phyloP scores from a whole-genome alignment of 75 land plant genomes.

The Pinus albicaulis region DNA sequence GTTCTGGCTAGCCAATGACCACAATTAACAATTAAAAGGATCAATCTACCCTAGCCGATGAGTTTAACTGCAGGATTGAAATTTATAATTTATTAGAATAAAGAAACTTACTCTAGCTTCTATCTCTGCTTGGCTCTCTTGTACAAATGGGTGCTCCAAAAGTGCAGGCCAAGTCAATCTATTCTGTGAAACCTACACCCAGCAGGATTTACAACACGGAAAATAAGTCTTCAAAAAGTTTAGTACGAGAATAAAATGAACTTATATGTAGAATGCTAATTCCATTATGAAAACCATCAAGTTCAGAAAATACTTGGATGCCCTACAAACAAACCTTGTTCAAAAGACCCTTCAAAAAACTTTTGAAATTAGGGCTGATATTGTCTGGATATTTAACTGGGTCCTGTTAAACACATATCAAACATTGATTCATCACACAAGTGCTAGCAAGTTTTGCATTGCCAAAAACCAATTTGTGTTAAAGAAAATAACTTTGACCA shows the following conservation, averaged over 20 bases:
- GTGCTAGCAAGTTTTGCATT: background rate
- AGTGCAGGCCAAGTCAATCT: conserved; percentile 94
- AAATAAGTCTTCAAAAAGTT: background rate
- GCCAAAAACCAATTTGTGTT: background rate
- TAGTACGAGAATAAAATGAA: background rate
- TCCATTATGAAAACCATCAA: background rate
- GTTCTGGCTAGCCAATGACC: background rate
- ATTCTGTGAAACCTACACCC: conserved; percentile 72
- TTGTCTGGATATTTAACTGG: conserved; percentile 97
- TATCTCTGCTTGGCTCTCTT: conserved; percentile 63
- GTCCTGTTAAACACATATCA: conserved; percentile 56
- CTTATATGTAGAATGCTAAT: background rate
- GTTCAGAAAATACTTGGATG: background rate
- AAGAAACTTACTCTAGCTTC: conserved; percentile 52
- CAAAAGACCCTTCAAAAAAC: conserved; percentile 89
- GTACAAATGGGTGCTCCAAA: conserved; percentile 94
- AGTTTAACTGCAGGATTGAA: background rate
- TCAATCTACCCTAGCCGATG: background rate
- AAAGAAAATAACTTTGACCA: background rate
- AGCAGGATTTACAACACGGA: background rate
- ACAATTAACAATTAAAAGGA: background rate
- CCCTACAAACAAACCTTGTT: conserved; percentile 65
- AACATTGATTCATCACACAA: background rate
- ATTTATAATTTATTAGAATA: background rate
- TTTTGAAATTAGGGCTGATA: conserved; percentile 83